Percentiles rank a stretch among this genome's conserved stretches.
Evolutionary conservation across 2,329 filamentous ascomycete species (phyloP).

Genomic region (Trichoderma lentiforme): DNA sequence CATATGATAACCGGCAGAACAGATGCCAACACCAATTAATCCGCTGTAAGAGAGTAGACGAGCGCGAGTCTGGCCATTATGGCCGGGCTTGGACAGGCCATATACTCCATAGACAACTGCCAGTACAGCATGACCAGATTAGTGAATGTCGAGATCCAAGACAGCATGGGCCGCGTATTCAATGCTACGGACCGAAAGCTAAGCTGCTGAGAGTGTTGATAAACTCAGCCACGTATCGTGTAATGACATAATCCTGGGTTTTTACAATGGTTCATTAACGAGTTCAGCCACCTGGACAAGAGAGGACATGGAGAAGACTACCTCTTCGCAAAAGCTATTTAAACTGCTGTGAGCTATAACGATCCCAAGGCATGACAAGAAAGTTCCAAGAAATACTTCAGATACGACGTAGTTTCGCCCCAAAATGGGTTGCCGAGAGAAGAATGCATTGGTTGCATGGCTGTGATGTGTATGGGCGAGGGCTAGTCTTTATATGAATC

Average conservation of each 20-base stretch:
- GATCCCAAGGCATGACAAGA: neutral
- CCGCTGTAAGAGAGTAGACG: slow-evolving; percentile 37
- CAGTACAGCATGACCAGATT: neutral
- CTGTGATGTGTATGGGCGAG: neutral
- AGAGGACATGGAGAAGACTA: neutral
- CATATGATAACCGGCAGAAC: slow-evolving; percentile 35
- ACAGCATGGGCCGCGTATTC: neutral
- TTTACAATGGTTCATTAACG: neutral
- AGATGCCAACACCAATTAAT: slow-evolving; percentile 35
- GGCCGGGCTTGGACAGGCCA: slow-evolving; percentile 29
- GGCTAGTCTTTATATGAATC: neutral
- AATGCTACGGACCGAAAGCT: slow-evolving; percentile 29
- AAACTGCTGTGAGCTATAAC: neutral
- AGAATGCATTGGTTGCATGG: neutral
- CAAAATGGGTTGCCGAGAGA: neutral
- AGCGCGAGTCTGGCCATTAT: slow-evolving; percentile 24
- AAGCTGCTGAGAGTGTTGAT: slow-evolving; percentile 44
- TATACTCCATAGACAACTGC: slow-evolving; percentile 39
- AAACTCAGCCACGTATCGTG: slow-evolving; percentile 43
- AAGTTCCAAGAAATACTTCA: neutral
- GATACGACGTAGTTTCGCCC: neutral
- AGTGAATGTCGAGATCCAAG: neutral
- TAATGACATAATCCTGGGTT: slow-evolving; percentile 38
- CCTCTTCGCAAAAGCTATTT: neutral
- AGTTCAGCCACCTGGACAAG: neutral